Percentiles rank a stretch among this genome's conserved stretches.
Evolutionary conservation across 2,329 filamentous ascomycete genomes (phyloP).

Genomic region (Cordyceps cateniannulata): DNA sequence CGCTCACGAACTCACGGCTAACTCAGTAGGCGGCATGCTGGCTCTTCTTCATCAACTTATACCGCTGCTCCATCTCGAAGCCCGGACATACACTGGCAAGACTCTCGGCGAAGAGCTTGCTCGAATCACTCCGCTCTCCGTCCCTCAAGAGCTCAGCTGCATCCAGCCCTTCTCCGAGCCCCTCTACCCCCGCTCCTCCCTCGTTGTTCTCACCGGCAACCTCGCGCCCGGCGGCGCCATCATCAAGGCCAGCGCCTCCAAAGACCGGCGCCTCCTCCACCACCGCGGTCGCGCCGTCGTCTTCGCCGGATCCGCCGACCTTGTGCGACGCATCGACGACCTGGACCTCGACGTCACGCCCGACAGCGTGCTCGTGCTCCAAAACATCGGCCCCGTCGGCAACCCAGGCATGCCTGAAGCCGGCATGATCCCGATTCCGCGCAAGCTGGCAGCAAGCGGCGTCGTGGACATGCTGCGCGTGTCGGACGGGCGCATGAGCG

Average conservation of each 20-base stretch:
- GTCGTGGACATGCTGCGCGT: slow-evolving; percentile 76
- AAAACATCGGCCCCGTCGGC: slow-evolving; percentile 84
- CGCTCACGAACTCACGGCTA: not conserved
- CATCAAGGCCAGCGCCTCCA: slow-evolving; percentile 81
- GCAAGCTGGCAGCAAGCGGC: slow-evolving; percentile 69
- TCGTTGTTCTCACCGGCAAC: slow-evolving; percentile 79
- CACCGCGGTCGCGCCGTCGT: slow-evolving; percentile 47
- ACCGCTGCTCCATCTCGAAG: slow-evolving; percentile 68
- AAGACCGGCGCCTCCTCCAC: slow-evolving; percentile 55
- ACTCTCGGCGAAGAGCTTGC: slow-evolving; percentile 76
- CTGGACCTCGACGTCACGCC: slow-evolving; percentile 54
- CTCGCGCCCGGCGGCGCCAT: slow-evolving; percentile 78
- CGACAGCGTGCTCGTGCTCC: slow-evolving; percentile 66
- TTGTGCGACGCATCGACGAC: slow-evolving; percentile 57
- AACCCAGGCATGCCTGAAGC: slow-evolving; percentile 94
- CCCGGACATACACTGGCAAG: slow-evolving; percentile 76
- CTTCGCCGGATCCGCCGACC: slow-evolving; percentile 71
- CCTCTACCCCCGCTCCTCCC: slow-evolving; percentile 69
- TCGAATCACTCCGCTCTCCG: slow-evolving; percentile 53
- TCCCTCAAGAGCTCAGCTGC: slow-evolving; percentile 31
- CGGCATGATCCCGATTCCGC: slow-evolving; percentile 55
- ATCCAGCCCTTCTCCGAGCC: slow-evolving; percentile 61
- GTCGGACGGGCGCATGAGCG: slow-evolving; percentile 81
- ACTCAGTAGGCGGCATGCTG: slow-evolving; percentile 61
- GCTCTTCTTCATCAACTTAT: slow-evolving; percentile 73